phyloP scores from a whole-genome alignment of 2,329 filamentous ascomycete genomes.

The Epichloe baconii region DNA sequence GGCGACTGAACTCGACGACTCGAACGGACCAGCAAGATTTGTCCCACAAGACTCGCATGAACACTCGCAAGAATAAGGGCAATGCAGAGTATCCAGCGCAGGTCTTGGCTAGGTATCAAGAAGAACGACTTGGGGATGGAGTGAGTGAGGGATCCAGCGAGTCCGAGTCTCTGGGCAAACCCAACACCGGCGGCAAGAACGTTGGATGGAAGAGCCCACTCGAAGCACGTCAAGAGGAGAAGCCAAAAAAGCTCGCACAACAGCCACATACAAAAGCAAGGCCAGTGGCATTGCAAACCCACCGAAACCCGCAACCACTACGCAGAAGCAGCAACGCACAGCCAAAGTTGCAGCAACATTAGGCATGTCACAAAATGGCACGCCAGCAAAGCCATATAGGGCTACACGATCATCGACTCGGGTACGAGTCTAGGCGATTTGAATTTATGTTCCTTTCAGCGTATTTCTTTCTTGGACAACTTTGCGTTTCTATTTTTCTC shows the following conservation, averaged over 20 bases:
- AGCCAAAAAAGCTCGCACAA: slow-evolving; percentile 12
- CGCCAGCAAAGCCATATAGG: slow-evolving; percentile 20
- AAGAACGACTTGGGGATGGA: slow-evolving; percentile 11
- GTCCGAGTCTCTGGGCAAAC: not conserved
- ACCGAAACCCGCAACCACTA: slow-evolving; percentile 7
- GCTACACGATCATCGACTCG: slow-evolving; percentile 16
- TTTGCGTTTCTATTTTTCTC: not conserved
- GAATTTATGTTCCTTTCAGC: not conserved
- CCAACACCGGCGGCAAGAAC: slow-evolving; percentile 14
- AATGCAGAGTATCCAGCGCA: slow-evolving; percentile 22
- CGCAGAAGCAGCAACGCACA: slow-evolving; percentile 16
- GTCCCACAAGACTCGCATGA: slow-evolving; percentile 19
- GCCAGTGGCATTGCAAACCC: slow-evolving; percentile 19
- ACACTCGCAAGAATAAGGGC: slow-evolving; percentile 24
- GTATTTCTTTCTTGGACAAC: not conserved
- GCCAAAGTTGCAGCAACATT: slow-evolving; percentile 18
- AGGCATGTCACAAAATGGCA: slow-evolving; percentile 22
- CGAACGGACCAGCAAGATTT: slow-evolving; percentile 20
- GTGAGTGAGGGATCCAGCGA: not conserved
- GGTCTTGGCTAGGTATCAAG: slow-evolving; percentile 18
- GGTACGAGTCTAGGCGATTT: slow-evolving; percentile 2
- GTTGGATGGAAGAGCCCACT: slow-evolving; percentile 24
- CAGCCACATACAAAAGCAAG: slow-evolving; percentile 8
- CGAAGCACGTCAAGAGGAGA: slow-evolving; percentile 14
- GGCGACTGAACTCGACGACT: slow-evolving; percentile 10